Percentiles rank a stretch among this genome's conserved stretches.
Conservation (phyloP, 2,329 filamentous ascomycete genomes). For the Apiospora kogelbergensis region DNA sequence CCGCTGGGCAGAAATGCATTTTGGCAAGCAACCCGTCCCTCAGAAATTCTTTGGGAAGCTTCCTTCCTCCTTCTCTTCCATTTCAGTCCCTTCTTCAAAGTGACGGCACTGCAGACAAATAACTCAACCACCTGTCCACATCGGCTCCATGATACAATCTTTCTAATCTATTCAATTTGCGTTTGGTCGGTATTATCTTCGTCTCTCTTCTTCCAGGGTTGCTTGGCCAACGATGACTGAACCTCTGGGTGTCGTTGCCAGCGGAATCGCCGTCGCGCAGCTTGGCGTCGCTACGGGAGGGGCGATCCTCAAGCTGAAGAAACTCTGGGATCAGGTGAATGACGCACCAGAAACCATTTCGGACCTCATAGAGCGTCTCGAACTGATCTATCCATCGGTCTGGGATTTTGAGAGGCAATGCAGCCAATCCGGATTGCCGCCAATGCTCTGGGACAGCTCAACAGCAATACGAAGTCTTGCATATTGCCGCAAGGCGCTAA, state of each 20-base stretch:
- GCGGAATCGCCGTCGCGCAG: slow-evolving; percentile 27
- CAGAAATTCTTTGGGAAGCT: too few relatives aligned
- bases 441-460: slow-evolving; percentile 16
- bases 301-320: slow-evolving; percentile 24
- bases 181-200: too few relatives aligned
- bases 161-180: too few relatives aligned
- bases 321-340: slow-evolving; percentile 26
- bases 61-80: not conserved
- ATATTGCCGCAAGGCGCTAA: slow-evolving; percentile 25
- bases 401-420: slow-evolving; percentile 21
- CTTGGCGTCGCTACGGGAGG: slow-evolving; percentile 21
- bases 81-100: not conserved
- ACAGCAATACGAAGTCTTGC: slow-evolving; percentile 14
- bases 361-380: slow-evolving; percentile 25
- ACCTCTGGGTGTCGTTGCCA: slow-evolving; percentile 22
- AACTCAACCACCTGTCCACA: too few relatives aligned
- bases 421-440: slow-evolving; percentile 12
- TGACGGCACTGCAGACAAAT: too few relatives aligned
- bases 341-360: slow-evolving; percentile 25
- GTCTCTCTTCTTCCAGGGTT: not conserved
- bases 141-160: too few relatives aligned
- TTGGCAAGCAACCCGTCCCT: too few relatives aligned
- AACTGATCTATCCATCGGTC: slow-evolving; percentile 22
- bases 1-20: not conserved
- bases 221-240: slow-evolving; percentile 22